Percentiles rank a stretch among this genome's conserved stretches.
These are phyloP conservation scores for Cymodocea nodosa DNA, from an alignment of 116 monocot species.

Conservation along the genomic window DNA sequence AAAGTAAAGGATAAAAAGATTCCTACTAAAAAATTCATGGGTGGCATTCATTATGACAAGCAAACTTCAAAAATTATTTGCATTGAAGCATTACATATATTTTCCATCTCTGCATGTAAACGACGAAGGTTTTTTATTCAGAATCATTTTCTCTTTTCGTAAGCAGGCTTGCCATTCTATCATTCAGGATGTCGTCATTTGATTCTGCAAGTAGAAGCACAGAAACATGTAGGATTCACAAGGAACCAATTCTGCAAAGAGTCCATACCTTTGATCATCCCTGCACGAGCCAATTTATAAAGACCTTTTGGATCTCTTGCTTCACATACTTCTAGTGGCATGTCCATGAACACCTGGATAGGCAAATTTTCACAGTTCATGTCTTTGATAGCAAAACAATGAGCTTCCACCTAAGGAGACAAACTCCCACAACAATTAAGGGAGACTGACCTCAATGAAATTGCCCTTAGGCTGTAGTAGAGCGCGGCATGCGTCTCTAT, in stretches of 20 bases:
- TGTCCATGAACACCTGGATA: conserved; percentile 68
- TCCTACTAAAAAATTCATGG: too few species aligned
- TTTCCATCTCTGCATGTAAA: too few species aligned
- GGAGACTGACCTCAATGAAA: conserved; percentile 65
- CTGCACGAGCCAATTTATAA: conserved; percentile 84
- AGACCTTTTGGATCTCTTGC: conserved; percentile 88
- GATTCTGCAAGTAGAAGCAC: neutral
- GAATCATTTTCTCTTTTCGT: too few species aligned
- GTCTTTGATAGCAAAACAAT: neutral
- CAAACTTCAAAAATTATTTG: too few species aligned
- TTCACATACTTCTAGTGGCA: conserved; percentile 87
- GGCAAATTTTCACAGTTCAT: neutral
- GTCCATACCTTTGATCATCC: conserved; percentile 68
- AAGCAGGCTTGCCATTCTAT: too few species aligned
- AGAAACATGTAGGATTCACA: neutral
- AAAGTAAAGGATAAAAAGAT: too few species aligned
- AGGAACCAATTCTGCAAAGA: neutral
- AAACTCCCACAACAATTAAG: neutral
- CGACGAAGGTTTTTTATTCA: too few species aligned
- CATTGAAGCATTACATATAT: too few species aligned
- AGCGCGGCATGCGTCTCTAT: conserved; percentile 77
- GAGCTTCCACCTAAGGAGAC: neutral
- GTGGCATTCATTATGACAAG: too few species aligned
- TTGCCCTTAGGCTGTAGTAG: conserved; percentile 41
- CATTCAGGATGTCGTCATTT: too few species aligned